These are phyloP conservation scores for Saussurea involucrata DNA, from an alignment of 129 eudicot species.

Conservation along the genomic window DNA sequence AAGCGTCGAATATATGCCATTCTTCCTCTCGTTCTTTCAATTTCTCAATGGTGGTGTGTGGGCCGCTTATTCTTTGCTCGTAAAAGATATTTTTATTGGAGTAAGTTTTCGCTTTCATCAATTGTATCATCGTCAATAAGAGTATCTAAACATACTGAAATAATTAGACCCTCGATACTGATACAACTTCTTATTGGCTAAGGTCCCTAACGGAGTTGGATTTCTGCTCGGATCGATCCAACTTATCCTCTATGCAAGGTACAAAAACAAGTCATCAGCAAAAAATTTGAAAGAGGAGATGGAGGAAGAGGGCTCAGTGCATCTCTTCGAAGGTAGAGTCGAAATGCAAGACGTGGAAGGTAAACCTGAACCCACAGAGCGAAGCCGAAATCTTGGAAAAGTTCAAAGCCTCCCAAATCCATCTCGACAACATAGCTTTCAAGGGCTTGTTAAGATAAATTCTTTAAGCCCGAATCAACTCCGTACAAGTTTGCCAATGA, in stretches of 20 bases:
- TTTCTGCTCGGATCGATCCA: constrained; percentile 42
- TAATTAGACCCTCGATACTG: not conserved
- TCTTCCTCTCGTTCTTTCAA: constrained; percentile 43
- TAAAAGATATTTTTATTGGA: constrained; percentile 38
- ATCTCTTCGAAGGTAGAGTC: not conserved
- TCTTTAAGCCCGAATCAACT: not conserved
- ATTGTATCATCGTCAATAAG: not conserved
- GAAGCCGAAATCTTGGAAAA: constrained; percentile 9
- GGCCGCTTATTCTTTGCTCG: constrained; percentile 36
- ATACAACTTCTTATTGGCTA: not conserved
- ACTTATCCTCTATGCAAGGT: constrained; percentile 27
- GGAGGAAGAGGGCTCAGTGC: constrained; percentile 40
- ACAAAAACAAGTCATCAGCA: constrained; percentile 23
- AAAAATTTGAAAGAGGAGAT: not conserved
- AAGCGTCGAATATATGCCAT: constrained; percentile 49
- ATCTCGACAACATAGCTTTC: constrained; percentile 5
- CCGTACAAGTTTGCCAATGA: not conserved
- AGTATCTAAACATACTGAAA: not conserved
- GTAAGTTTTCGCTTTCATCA: constrained; percentile 15
- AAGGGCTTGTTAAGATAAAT: constrained; percentile 3
- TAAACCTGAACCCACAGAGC: not conserved
- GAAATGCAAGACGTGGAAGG: constrained; percentile 24
- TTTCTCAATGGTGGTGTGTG: constrained; percentile 44
- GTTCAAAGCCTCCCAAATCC: constrained; percentile 38
- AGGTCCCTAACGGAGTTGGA: constrained; percentile 56